A percentile compares a stretch with the other conserved stretches of the same genome.
Conservation (phyloP, 2,329 filamentous ascomycete genomes). For the Pseudogymnoascus sp. region DNA sequence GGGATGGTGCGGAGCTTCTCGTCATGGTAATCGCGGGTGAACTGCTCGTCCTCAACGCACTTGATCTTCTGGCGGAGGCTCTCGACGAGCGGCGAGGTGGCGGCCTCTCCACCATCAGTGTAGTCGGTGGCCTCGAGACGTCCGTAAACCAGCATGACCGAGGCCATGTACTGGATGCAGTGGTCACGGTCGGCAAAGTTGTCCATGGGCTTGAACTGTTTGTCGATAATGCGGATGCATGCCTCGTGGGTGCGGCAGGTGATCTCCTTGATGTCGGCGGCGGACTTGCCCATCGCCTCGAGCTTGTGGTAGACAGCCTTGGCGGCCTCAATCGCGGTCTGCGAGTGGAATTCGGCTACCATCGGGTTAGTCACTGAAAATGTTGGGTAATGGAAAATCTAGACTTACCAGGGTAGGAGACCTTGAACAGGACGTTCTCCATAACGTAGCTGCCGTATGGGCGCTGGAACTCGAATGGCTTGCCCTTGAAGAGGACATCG, state of each 20-base stretch:
- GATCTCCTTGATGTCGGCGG: constrained; percentile 85
- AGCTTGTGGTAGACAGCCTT: constrained; percentile 81
- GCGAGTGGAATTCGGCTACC: constrained; percentile 89
- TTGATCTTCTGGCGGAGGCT: constrained; percentile 86
- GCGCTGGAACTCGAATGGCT: constrained; percentile 92
- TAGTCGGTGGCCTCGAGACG: constrained; percentile 92
- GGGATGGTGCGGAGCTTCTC: constrained; percentile 89
- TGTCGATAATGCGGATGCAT: constrained; percentile 98
- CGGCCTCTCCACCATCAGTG: constrained; percentile 83
- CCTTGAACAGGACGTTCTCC: constrained; percentile 99
- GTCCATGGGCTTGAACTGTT: constrained; percentile 99
- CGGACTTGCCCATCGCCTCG: constrained; percentile 76
- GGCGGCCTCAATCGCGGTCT: constrained; percentile 93
- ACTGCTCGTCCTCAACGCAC: constrained; percentile 93
- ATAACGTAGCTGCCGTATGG: constrained; percentile 98
- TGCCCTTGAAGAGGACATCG: constrained; percentile 93
- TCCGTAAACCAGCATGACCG: constrained; percentile 92
- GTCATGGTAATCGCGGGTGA: constrained; percentile 93
- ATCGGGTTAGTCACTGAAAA: constrained; percentile 19
- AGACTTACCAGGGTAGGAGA: constrained; percentile 80
- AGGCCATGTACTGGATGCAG: constrained; percentile 99
- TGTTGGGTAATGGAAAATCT: background rate
- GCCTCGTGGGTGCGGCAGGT: constrained; percentile 97
- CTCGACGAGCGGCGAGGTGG: constrained; percentile 81
- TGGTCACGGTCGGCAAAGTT: constrained; percentile 99